These are phyloP conservation scores for Cerrena zonata DNA, from an alignment of 1,284 basidiomycete species.

Conservation along the genomic window DNA sequence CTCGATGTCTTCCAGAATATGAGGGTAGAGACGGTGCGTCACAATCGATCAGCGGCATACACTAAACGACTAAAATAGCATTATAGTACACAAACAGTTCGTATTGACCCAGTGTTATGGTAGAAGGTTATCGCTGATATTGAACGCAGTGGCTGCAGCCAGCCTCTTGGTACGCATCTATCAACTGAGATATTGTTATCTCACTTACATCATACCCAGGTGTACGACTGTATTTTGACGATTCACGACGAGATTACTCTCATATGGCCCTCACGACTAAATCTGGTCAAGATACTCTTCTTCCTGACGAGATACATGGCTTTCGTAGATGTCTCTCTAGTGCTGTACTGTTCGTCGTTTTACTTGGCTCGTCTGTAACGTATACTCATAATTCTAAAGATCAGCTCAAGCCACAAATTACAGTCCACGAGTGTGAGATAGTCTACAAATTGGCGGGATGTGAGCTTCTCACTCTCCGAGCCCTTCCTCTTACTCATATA, in stretches of 20 bases:
- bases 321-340: conserved; percentile 6
- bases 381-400: conserved; percentile 4
- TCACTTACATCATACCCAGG: neutral
- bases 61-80: neutral
- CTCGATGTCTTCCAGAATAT: neutral
- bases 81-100: conserved; percentile 2
- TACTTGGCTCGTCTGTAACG: neutral
- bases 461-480: neutral
- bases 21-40: conserved; percentile 4
- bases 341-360: conserved; percentile 7
- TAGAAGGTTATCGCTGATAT: neutral
- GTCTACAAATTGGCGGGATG: conserved; percentile 4
- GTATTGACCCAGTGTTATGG: neutral
- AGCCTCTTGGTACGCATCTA: neutral
- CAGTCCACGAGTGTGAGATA: neutral
- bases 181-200: neutral
- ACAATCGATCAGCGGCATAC: neutral
- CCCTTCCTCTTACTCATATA: neutral
- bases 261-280: conserved; percentile 8
- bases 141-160: neutral
- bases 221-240: conserved; percentile 9
- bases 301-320: conserved; percentile 11
- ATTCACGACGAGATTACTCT: conserved; percentile 1
- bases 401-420: conserved; percentile 5
- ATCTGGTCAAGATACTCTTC: conserved; percentile 5